Percentiles rank a stretch among this genome's conserved stretches.
Evolutionary conservation across 2,329 filamentous ascomycete genomes (phyloP).

Genomic region (Drechslerella stenobrocha): DNA sequence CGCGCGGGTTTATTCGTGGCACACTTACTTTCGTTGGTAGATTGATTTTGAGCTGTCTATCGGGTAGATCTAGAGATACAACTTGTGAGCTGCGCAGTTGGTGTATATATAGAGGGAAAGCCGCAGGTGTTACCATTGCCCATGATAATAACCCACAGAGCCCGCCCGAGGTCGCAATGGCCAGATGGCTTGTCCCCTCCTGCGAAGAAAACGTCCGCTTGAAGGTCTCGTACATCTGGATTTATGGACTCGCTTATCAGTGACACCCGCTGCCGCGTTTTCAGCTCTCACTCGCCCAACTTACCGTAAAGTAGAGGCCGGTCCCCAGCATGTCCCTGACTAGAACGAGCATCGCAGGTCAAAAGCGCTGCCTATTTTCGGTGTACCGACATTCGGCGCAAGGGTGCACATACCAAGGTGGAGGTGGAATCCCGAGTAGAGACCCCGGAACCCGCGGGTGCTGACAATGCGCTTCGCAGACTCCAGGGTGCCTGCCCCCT

Average conservation of each 20-base stretch:
- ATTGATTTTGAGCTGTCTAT: conserved; percentile 52
- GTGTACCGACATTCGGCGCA: not conserved
- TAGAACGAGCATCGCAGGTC: conserved; percentile 53
- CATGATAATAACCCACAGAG: conserved; percentile 82
- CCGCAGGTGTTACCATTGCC: conserved; percentile 60
- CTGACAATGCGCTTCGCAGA: conserved; percentile 77
- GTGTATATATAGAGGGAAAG: not conserved
- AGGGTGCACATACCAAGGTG: conserved; percentile 67
- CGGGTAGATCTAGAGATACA: conserved; percentile 59
- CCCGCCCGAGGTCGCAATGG: conserved; percentile 76
- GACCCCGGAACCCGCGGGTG: conserved; percentile 70
- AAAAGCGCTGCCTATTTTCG: not conserved
- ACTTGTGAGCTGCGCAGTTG: conserved; percentile 3
- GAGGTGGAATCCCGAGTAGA: conserved; percentile 79
- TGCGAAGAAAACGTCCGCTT: conserved; percentile 80
- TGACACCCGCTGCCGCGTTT: not conserved
- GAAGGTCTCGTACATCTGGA: conserved; percentile 76
- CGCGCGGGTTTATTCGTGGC: not conserved
- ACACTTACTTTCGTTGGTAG: conserved; percentile 66
- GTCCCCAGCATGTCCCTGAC: conserved; percentile 83
- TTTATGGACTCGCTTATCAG: not conserved
- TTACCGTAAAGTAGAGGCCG: conserved; percentile 74
- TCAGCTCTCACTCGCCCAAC: too few species aligned
- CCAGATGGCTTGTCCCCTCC: conserved; percentile 72
- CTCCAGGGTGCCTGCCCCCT: conserved; percentile 67